A percentile compares a stretch with the other conserved stretches of the same genome.
These are phyloP conservation scores for Linaria vulgaris DNA, from an alignment of 257 asterid genomes.

Conservation along the genomic window DNA sequence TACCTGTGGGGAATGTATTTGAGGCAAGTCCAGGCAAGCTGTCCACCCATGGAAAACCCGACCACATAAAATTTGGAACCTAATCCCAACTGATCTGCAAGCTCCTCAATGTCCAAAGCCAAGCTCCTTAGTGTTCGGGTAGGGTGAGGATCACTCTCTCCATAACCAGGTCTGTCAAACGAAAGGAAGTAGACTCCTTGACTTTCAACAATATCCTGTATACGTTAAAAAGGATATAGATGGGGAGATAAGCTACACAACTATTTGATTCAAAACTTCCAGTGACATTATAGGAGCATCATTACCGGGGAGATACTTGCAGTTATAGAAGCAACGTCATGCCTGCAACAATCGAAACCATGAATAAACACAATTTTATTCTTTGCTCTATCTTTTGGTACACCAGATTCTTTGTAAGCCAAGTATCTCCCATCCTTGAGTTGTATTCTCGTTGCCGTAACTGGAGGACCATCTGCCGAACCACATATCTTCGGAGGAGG, in stretches of 20 bases:
- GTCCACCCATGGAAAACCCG: conserved; percentile 94
- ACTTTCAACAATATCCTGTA: conserved; percentile 63
- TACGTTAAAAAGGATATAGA: conserved; percentile 5
- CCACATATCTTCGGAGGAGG: conserved; percentile 71
- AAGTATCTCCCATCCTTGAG: conserved; percentile 84
- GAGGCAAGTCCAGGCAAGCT: conserved; percentile 77
- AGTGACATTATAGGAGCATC: conserved; percentile 16
- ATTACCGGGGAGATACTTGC: conserved; percentile 51
- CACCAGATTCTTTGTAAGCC: conserved; percentile 78
- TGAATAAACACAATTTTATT: conserved; percentile 68
- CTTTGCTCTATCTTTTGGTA: conserved; percentile 59
- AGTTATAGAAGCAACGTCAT: conserved; percentile 38
- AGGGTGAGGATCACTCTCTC: conserved; percentile 90
- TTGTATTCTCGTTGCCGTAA: conserved; percentile 68
- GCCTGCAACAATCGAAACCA: conserved; percentile 59
- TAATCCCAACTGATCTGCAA: conserved; percentile 80
- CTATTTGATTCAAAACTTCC: no score
- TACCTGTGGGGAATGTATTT: conserved; percentile 94
- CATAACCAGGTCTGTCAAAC: conserved; percentile 93
- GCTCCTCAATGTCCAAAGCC: conserved; percentile 73
- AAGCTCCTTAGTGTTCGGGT: conserved; percentile 54
- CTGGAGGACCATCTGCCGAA: conserved; percentile 58
- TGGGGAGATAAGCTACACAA: not conserved
- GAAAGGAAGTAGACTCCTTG: conserved; percentile 68
- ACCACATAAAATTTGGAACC: conserved; percentile 68